These are phyloP conservation scores for Phytophthora idaei DNA, from an alignment of 352 stramenopile species.

Conservation along the genomic window DNA sequence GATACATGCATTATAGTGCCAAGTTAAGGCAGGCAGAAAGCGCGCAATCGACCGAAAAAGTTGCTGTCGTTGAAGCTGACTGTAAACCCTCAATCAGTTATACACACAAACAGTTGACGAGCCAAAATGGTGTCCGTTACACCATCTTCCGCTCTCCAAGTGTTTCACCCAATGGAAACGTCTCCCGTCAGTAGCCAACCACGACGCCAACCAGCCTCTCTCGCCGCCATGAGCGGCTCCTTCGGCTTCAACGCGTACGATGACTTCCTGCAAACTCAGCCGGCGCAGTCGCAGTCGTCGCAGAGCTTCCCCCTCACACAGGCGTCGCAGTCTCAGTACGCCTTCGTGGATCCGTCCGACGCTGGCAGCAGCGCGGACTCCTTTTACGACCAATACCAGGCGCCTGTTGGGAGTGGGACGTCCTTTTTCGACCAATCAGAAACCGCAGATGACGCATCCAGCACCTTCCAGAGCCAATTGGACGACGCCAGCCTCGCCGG, in stretches of 20 bases:
- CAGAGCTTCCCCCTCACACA: slow-evolving; percentile 50
- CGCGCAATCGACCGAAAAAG: not conserved
- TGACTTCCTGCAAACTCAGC: slow-evolving; percentile 65
- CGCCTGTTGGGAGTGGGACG: slow-evolving; percentile 14
- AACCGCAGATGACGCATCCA: slow-evolving; percentile 16
- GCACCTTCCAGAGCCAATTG: slow-evolving; percentile 50
- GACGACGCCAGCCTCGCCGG: slow-evolving; percentile 42
- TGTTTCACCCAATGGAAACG: slow-evolving; percentile 11
- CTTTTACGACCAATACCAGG: slow-evolving; percentile 75
- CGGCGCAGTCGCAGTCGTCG: slow-evolving; percentile 47
- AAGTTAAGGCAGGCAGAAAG: not conserved
- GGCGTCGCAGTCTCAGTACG: slow-evolving; percentile 58
- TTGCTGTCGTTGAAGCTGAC: slow-evolving; percentile 12
- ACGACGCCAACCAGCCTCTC: not conserved
- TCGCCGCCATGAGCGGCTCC: slow-evolving; percentile 37
- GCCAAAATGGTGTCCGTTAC: not conserved
- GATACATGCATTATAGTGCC: too few species aligned
- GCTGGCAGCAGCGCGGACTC: slow-evolving; percentile 23
- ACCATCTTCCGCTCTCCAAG: slow-evolving; percentile 5
- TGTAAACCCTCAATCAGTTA: not conserved
- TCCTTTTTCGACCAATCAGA: slow-evolving; percentile 42
- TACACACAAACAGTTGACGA: not conserved
- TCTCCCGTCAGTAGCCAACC: slow-evolving; percentile 13
- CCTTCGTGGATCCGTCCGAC: slow-evolving; percentile 70
- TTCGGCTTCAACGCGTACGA: slow-evolving; percentile 61